phyloP scores from a whole-genome alignment of 1,284 basidiomycete genomes.

The Puccinia polysora region DNA sequence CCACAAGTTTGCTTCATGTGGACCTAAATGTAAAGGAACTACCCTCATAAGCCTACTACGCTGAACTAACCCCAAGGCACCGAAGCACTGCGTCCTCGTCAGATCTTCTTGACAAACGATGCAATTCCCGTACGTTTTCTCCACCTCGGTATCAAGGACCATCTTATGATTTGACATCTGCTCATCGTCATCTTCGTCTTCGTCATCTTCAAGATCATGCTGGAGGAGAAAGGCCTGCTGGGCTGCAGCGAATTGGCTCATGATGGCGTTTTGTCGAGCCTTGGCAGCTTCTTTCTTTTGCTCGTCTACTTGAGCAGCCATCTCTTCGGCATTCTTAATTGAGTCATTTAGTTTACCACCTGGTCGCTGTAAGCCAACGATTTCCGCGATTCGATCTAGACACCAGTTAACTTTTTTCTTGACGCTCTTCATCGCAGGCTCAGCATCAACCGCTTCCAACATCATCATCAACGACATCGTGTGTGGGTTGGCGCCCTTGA shows the following conservation, averaged over 20 bases:
- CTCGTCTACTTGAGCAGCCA: conserved; percentile 61
- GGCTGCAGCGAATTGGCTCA: conserved; percentile 86
- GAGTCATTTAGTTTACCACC: conserved; percentile 1
- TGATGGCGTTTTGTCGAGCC: conserved; percentile 77
- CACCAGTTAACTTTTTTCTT: conserved; percentile 70
- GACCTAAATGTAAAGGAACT: conserved; percentile 64
- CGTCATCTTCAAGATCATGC: conserved; percentile 45
- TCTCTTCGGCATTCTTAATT: conserved; percentile 49
- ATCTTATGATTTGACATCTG: conserved; percentile 44
- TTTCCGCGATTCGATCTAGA: conserved; percentile 60
- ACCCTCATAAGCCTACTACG: conserved; percentile 77
- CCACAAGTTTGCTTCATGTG: conserved; percentile 58
- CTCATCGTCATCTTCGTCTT: conserved; percentile 57
- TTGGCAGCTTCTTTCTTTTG: conserved; percentile 74
- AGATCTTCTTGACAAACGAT: conserved; percentile 97
- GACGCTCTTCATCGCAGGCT: conserved; percentile 58
- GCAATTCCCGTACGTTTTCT: conserved; percentile 73
- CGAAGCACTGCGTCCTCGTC: conserved; percentile 69
- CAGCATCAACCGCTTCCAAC: conserved; percentile 34
- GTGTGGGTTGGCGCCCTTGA: conserved; percentile 40
- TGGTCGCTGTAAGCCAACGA: conserved; percentile 59
- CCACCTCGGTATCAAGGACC: conserved; percentile 42
- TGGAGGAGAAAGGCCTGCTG: conserved; percentile 66
- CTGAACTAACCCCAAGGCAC: conserved; percentile 82
- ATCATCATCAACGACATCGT: conserved; percentile 36